Evolutionary conservation across 306 rosid species (phyloP), one percentile per base, ranked within the genome.

Genomic region (Cicer chorassanicum): DNA sequence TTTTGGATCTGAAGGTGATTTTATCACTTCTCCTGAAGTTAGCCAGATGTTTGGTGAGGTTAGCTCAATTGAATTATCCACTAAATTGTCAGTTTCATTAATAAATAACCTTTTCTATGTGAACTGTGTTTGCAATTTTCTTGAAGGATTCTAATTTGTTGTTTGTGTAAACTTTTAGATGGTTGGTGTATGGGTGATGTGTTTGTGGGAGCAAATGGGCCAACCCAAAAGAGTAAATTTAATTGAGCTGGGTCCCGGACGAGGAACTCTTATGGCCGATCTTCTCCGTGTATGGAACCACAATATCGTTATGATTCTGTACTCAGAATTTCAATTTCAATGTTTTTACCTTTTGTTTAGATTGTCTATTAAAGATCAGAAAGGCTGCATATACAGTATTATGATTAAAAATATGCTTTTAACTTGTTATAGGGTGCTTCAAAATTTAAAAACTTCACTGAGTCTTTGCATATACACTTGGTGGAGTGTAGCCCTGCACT

Each of bases 21-120:
- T 94, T 60, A 87, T 94, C 62, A 94, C 96, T 44, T 94, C 99
- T 45, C 99, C 99, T 74, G 98, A 94, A 90, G 99, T 92, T 2
- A 90, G 93, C 89, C 99, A 94, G 79, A 94, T 94, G 98, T 94
- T 90, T 84, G 97, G 99, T 34, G 97, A 92, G 97, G 98, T 50
- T 87, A 91, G 91, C 91, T 87, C 50, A 89, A 86, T 88, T 89
- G 80, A 79, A 61, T 75, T 68, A 12, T 61, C 71, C 61, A 8
- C 13, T 36, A 16, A 42, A 9, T 49, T 75, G 55, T 64, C 15
- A 29, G 36, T 29, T 29, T 29, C 36, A 29, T 29, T 29, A 29
- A 4, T 29, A 29, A 29, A 29, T 29, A 29, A 29, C 36, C 1
- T 29, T 29, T 29, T 29, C 36, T 4, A 2, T 29, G 36, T 29